phyloP scores from a whole-genome alignment of 2,329 filamentous ascomycete genomes.

The Phoma sp. region DNA sequence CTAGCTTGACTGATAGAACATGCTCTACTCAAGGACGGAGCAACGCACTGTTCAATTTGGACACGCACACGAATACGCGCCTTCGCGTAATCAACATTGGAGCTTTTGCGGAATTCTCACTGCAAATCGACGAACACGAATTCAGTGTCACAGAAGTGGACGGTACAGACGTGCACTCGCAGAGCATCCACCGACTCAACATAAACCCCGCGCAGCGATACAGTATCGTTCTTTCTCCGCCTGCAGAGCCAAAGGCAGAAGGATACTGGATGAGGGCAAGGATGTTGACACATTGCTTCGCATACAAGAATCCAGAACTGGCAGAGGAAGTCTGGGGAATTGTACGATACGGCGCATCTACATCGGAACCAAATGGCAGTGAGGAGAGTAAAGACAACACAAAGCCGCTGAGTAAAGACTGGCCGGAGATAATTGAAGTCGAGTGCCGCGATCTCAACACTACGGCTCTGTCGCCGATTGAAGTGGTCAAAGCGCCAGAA shows the following conservation, averaged over 20 bases:
- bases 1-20: constrained; percentile 41
- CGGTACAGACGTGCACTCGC: constrained; percentile 65
- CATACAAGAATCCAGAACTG: constrained; percentile 56
- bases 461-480: constrained; percentile 54
- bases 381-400: not conserved
- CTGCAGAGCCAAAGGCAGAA: constrained; percentile 35
- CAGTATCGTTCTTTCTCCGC: constrained; percentile 66
- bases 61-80: constrained; percentile 66
- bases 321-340: constrained; percentile 58
- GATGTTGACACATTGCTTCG: constrained; percentile 67
- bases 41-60: constrained; percentile 42
- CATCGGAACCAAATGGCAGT: not conserved
- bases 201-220: constrained; percentile 74
- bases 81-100: constrained; percentile 76
- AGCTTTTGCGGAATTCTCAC: constrained; percentile 65
- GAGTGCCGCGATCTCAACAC: constrained; percentile 60
- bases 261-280: constrained; percentile 60
- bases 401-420: constrained; percentile 54
- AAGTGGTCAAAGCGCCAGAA: constrained; percentile 51
- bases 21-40: constrained; percentile 44
- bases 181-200: constrained; percentile 62
- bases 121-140: constrained; percentile 68
- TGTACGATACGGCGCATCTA: constrained; percentile 51
- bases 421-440: constrained; percentile 56
- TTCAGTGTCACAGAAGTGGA: constrained; percentile 70